These are phyloP conservation scores for Rhizopogon parksii DNA, from an alignment of 1,284 basidiomycete species.

Conservation along the genomic window DNA sequence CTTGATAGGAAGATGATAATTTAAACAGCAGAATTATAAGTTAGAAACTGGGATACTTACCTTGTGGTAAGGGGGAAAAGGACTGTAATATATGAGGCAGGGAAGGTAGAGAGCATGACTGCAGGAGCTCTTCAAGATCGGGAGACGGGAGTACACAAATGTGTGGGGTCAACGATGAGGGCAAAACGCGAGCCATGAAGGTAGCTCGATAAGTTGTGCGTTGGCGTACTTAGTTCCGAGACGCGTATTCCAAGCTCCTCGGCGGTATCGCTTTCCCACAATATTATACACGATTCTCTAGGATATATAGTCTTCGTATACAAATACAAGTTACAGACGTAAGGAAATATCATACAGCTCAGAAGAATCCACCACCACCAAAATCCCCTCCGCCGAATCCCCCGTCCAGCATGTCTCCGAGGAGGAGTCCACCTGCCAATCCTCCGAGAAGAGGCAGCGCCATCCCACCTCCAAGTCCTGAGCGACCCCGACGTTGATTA, in stretches of 20 bases:
- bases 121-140: slow-evolving; percentile 58
- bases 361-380: slow-evolving; percentile 23
- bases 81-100: slow-evolving; percentile 69
- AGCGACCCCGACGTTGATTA: slow-evolving; percentile 13
- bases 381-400: slow-evolving; percentile 18
- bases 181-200: slow-evolving; percentile 44
- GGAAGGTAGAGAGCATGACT: slow-evolving; percentile 52
- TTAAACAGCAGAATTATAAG: neutral
- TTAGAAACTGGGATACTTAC: slow-evolving; percentile 30
- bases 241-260: neutral
- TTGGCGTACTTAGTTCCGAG: neutral
- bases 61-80: slow-evolving; percentile 76
- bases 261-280: slow-evolving; percentile 1
- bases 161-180: slow-evolving; percentile 71
- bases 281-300: neutral
- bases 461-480: slow-evolving; percentile 31
- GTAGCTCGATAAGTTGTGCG: neutral
- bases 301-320: neutral
- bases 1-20: slow-evolving; percentile 32
- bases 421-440: slow-evolving; percentile 51
- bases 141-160: slow-evolving; percentile 64
- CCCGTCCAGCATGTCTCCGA: slow-evolving; percentile 42
- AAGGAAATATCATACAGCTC: neutral
- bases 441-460: slow-evolving; percentile 51
- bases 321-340: neutral